These are phyloP conservation scores for Colletotrichum neosansevieriae DNA, from an alignment of 2,329 filamentous ascomycete genomes.

Conservation along the genomic window DNA sequence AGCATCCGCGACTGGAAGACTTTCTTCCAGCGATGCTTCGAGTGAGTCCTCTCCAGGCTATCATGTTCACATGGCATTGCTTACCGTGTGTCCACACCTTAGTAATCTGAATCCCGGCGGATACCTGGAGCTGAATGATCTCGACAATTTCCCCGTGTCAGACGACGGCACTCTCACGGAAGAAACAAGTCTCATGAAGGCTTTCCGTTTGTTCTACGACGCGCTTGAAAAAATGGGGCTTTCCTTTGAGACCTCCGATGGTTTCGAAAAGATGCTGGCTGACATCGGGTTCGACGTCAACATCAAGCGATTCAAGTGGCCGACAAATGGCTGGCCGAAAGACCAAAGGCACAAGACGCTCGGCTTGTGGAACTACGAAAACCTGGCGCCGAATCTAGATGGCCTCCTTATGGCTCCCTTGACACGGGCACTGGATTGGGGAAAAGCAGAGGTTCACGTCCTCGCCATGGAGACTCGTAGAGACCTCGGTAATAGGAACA, in stretches of 20 bases:
- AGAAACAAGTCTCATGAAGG: constrained; percentile 42
- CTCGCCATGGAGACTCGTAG: constrained; percentile 46
- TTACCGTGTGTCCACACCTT: rapidly evolving
- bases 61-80: not conserved
- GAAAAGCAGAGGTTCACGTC: constrained; percentile 44
- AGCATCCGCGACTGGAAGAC: constrained; percentile 58
- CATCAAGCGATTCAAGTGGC: constrained; percentile 47
- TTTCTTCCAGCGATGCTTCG: not conserved
- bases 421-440: constrained; percentile 48
- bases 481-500: constrained; percentile 45
- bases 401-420: constrained; percentile 45
- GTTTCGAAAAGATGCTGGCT: constrained; percentile 45
- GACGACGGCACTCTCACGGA: constrained; percentile 52
- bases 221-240: not conserved
- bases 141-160: constrained; percentile 49
- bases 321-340: constrained; percentile 48
- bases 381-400: constrained; percentile 42
- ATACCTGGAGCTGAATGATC: constrained; percentile 57
- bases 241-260: no score
- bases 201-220: constrained; percentile 43
- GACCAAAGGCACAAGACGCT: constrained; percentile 43
- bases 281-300: constrained; percentile 48
- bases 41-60: not conserved
- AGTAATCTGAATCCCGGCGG: constrained; percentile 45
- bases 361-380: constrained; percentile 34